Evolutionary conservation across 805 yeast genomes (phyloP), one percentile per base, ranked within the genome.

Genomic region (Lachancea fermentati): DNA sequence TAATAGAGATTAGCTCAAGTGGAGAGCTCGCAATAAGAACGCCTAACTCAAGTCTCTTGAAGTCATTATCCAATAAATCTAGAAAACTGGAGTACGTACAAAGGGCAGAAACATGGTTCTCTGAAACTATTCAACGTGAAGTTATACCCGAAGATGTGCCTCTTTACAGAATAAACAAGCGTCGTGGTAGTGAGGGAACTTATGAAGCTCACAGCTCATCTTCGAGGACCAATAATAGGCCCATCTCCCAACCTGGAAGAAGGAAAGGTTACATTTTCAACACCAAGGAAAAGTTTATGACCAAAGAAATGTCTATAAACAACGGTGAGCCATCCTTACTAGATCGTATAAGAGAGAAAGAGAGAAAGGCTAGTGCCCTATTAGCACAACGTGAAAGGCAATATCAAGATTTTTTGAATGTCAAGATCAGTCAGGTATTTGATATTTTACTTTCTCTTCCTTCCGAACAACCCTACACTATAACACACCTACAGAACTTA

Each of bases 391-490:
- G 58, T 24, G 57, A 58, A 43, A 35, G 45, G 17, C 46, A 50
- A 11, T 52, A 59, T 32, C 48, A 55, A 19, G 52, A 54, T 38
- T 60, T 57, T 37, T 35, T 60, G 28, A 43, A 48, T 1, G 51
- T 51, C 9, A 60, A 60, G 37, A 56, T 58, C 55, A 48, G 30
- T 24, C 62, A 58, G 33, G 54, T 60, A 1, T 57, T 51, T 15
- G 53, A 54, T 9, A 57, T 60, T 11, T 41, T 59, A 5, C 39
- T 43, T 15, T 49, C 57, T 11, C 32, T 59, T 18, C 44, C 49
- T 4, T 42, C 48, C 42, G 45, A 47, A 17, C 37, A 42, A 32
- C 65, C 65, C 9, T 58, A 60, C 30, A 60, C 65, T 0, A 46
- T 34, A 7, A 57, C 61, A 5, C 49, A 57, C 32, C 32, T 60